A percentile compares a stretch with the other conserved stretches of the same genome.
Evolutionary conservation across 441 rosid genomes (phyloP).

Genomic region (Pelargonium myrrhifolium): DNA sequence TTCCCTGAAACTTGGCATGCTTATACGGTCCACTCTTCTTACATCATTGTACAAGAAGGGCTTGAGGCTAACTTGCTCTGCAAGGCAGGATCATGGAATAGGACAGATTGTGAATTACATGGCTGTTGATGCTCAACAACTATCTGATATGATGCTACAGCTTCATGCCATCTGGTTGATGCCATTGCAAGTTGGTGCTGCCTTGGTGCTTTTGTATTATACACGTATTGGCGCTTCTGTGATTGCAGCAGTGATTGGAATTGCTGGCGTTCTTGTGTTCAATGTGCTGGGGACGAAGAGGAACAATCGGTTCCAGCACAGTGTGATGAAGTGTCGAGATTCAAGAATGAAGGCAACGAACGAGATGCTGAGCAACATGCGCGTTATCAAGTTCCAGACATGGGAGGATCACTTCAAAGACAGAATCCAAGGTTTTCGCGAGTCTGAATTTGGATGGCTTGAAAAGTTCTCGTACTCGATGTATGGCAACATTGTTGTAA

Average conservation of each 20-base stretch:
- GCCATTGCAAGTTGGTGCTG: conserved; percentile 53
- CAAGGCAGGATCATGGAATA: conserved; percentile 62
- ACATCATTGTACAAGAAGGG: conserved; percentile 71
- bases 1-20: conserved; percentile 76
- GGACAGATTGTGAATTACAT: conserved; percentile 84
- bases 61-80: conserved; percentile 60
- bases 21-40: conserved; percentile 80
- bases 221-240: conserved; percentile 68
- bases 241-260: conserved; percentile 57
- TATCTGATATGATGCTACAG: conserved; percentile 91
- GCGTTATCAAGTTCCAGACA: conserved; percentile 79
- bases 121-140: conserved; percentile 73
- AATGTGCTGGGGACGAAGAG: conserved; percentile 72
- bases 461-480: conserved; percentile 58
- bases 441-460: conserved; percentile 68
- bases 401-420: conserved; percentile 83
- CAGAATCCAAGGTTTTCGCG: conserved; percentile 48
- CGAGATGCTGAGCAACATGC: conserved; percentile 77
- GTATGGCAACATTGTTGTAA: conserved; percentile 64
- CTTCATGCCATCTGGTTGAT: conserved; percentile 66
- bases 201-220: conserved; percentile 50
- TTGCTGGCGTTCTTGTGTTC: conserved; percentile 43
- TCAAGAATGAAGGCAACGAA: conserved; percentile 61
- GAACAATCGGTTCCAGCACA: conserved; percentile 58
- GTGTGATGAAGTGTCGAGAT: conserved; percentile 74